These are phyloP conservation scores for Isabelozyma rhagii DNA, from an alignment of 805 yeast species.

Conservation along the genomic window DNA sequence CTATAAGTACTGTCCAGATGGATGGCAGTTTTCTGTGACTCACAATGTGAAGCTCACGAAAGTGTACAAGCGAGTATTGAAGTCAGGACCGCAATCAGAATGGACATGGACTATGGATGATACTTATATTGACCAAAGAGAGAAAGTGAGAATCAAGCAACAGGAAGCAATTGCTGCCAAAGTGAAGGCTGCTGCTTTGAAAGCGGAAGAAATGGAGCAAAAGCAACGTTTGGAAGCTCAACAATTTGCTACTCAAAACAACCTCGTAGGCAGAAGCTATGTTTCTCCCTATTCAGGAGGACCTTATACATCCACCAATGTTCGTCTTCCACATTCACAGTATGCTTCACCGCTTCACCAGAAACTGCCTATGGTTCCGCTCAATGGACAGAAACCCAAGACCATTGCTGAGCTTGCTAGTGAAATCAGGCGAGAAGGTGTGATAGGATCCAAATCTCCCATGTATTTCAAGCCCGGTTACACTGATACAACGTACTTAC, in stretches of 20 bases:
- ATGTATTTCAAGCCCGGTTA: slow-evolving; percentile 29
- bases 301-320: slow-evolving; percentile 9
- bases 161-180: slow-evolving; percentile 61
- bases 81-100: slow-evolving; percentile 68
- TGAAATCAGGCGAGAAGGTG: slow-evolving; percentile 34
- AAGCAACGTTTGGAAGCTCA: slow-evolving; percentile 38
- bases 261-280: slow-evolving; percentile 21
- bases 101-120: slow-evolving; percentile 95
- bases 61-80: slow-evolving; percentile 68
- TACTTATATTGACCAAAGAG: slow-evolving; percentile 77
- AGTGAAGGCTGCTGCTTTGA: slow-evolving; percentile 53
- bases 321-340: slow-evolving; percentile 17
- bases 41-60: slow-evolving; percentile 87
- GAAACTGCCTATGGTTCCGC: slow-evolving; percentile 5
- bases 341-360: slow-evolving; percentile 18
- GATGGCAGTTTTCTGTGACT: slow-evolving; percentile 94
- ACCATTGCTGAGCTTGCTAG: slow-evolving; percentile 43
- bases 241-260: slow-evolving; percentile 19
- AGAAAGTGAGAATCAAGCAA: slow-evolving; percentile 61
- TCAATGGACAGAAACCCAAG: slow-evolving; percentile 26
- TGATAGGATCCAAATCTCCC: slow-evolving; percentile 25
- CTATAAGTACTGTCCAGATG: slow-evolving; percentile 90
- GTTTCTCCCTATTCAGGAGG: slow-evolving; percentile 22
- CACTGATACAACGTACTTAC: slow-evolving; percentile 4
- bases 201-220: slow-evolving; percentile 48